Conservation (phyloP, 495 filamentous ascomycete species). For the Neurospora sp. region DNA sequence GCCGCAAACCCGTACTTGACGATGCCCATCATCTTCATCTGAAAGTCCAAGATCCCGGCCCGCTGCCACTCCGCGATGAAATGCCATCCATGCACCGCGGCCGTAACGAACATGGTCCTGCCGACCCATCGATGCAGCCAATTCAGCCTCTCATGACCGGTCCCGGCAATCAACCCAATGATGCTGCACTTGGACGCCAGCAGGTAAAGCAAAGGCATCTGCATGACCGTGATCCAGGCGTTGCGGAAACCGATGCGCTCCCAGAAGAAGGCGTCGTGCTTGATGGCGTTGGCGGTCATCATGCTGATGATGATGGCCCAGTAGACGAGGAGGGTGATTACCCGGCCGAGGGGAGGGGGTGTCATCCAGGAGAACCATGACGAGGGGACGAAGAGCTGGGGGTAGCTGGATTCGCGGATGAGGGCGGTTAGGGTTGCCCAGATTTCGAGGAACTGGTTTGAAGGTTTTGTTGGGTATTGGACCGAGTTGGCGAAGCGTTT, state of each 20-base stretch:
- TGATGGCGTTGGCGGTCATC: constrained; percentile 38
- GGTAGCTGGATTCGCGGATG: constrained; percentile 55
- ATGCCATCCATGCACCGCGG: constrained; percentile 63
- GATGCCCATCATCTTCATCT: constrained; percentile 55
- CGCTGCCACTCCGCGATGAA: constrained; percentile 61
- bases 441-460: constrained; percentile 38
- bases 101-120: constrained; percentile 63
- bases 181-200: constrained; percentile 72
- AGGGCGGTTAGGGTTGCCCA: constrained; percentile 64
- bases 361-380: constrained; percentile 38
- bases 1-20: constrained; percentile 61
- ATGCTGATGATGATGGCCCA: constrained; percentile 49
- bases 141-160: constrained; percentile 66
- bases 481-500: constrained; percentile 25
- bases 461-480: constrained; percentile 55
- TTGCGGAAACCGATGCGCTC: constrained; percentile 68
- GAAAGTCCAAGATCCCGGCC: constrained; percentile 49
- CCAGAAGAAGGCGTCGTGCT: constrained; percentile 38
- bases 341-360: constrained; percentile 47
- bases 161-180: constrained; percentile 56
- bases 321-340: constrained; percentile 44
- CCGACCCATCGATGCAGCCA: constrained; percentile 80
- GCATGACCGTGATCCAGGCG: constrained; percentile 67
- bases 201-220: constrained; percentile 72
- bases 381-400: constrained; percentile 46